These are phyloP conservation scores for Begonia masoniana DNA, from an alignment of 306 rosid genomes.

Conservation along the genomic window DNA sequence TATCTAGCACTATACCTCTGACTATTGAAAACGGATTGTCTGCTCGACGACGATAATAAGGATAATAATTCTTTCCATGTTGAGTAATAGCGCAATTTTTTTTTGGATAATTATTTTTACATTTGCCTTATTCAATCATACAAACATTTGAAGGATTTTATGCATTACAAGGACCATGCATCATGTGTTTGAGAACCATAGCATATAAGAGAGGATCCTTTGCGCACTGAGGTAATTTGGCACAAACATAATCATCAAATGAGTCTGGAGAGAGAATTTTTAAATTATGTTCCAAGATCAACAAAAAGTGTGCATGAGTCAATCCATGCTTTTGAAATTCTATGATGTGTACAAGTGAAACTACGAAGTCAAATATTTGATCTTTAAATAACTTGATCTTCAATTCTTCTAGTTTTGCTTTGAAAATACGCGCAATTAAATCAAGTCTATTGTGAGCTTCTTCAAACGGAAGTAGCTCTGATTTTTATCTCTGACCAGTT, in stretches of 20 bases:
- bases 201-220: neutral
- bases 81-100: too few relatives aligned
- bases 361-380: neutral
- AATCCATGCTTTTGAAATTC: neutral
- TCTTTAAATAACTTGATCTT: neutral
- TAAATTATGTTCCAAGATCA: neutral
- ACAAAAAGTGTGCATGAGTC: neutral
- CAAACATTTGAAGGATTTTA: too few relatives aligned
- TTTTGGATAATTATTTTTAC: too few relatives aligned
- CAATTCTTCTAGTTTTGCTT: neutral
- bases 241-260: neutral
- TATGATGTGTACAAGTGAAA: neutral
- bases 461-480: neutral
- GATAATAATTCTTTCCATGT: too few relatives aligned
- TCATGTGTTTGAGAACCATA: neutral
- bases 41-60: too few relatives aligned
- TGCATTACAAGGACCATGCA: neutral
- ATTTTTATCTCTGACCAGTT: neutral
- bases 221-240: neutral
- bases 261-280: neutral
- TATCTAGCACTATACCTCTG: too few relatives aligned
- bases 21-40: too few relatives aligned
- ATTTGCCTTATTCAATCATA: too few relatives aligned
- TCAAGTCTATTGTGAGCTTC: neutral
- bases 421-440: neutral